Conservation (phyloP, 495 filamentous ascomycete genomes). For the Aspergillus heteromorphus region DNA sequence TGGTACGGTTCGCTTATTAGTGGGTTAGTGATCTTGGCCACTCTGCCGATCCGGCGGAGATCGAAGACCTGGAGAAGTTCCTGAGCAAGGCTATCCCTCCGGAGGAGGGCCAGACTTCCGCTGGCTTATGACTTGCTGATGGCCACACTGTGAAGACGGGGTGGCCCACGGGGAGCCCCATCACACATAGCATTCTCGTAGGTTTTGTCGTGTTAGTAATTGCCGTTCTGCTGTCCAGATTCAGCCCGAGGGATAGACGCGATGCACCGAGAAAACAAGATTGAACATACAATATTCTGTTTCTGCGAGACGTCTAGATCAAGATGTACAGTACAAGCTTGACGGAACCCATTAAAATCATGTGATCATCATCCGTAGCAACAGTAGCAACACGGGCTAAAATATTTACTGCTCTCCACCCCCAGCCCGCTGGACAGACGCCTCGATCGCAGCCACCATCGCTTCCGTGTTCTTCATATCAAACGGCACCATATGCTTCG, state of each 20-base stretch:
- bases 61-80: constrained; percentile 79
- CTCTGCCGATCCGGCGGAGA: constrained; percentile 71
- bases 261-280: constrained; percentile 6
- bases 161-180: neutral
- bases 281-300: neutral
- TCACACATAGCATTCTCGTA: constrained; percentile 23
- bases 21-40: constrained; percentile 59
- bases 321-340: neutral
- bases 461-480: constrained; percentile 30
- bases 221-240: constrained; percentile 45
- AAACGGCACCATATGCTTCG: constrained; percentile 37
- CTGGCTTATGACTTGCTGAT: constrained; percentile 46
- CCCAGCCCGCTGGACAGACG: constrained; percentile 23
- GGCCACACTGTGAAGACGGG: neutral
- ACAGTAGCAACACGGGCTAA: neutral
- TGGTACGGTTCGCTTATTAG: constrained; percentile 14
- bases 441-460: constrained; percentile 28
- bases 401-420: constrained; percentile 7
- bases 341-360: neutral
- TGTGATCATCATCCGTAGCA: neutral
- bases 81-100: constrained; percentile 57
- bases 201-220: constrained; percentile 48
- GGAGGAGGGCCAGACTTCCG: constrained; percentile 46
- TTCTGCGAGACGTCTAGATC: neutral
- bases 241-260: constrained; percentile 26